phyloP scores from a whole-genome alignment of 495 filamentous ascomycete genomes.

The Daldinia grandis region DNA sequence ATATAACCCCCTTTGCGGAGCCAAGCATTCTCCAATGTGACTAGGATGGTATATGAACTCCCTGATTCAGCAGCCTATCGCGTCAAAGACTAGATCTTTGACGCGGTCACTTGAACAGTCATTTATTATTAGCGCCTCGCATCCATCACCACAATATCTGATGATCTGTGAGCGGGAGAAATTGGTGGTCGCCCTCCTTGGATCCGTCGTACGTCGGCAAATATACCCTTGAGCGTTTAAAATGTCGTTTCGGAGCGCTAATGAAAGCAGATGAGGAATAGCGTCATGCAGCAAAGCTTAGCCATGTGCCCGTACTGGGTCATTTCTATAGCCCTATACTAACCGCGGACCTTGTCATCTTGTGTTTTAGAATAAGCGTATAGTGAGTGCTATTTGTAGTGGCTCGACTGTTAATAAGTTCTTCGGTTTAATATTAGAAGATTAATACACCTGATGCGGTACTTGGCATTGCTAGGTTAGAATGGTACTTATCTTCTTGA shows the following conservation, averaged over 20 bases:
- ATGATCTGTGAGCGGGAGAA: neutral
- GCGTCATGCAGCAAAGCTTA: neutral
- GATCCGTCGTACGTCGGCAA: slow-evolving; percentile 14
- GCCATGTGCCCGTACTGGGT: neutral
- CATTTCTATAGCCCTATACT: slow-evolving; percentile 1
- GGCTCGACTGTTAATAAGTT: neutral
- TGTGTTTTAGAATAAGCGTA: slow-evolving; percentile 14
- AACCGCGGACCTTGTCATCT: neutral
- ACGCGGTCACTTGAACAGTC: slow-evolving; percentile 8
- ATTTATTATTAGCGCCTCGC: neutral
- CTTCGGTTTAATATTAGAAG: slow-evolving; percentile 16
- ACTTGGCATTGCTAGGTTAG: neutral
- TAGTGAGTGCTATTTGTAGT: slow-evolving; percentile 14
- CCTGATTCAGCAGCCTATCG: slow-evolving; percentile 1
- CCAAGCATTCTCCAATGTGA: slow-evolving; percentile 8
- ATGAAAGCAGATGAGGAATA: slow-evolving; percentile 18
- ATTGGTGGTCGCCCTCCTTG: neutral
- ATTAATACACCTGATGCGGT: slow-evolving; percentile 3
- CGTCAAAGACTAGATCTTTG: slow-evolving; percentile 2
- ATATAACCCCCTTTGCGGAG: neutral
- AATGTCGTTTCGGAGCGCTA: slow-evolving; percentile 5
- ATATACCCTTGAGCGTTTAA: slow-evolving; percentile 3
- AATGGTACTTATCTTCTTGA: neutral
- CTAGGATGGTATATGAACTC: neutral
- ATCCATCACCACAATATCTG: neutral